phyloP scores from a whole-genome alignment of 148 eudicot species.

The Dianthus caryophyllus region DNA sequence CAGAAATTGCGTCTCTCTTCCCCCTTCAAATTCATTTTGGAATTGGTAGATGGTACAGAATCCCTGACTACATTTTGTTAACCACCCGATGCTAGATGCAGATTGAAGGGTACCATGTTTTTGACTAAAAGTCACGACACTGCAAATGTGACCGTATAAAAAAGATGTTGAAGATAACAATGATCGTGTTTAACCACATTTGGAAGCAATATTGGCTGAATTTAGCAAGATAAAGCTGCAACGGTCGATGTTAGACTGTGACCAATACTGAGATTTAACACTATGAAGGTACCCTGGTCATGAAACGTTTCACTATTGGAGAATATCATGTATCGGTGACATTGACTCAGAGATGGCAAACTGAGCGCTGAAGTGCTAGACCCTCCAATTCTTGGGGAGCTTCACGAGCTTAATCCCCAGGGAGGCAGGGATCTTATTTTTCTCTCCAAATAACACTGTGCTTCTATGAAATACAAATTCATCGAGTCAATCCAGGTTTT shows the following conservation, averaged over 20 bases:
- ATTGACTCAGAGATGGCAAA: too few species aligned
- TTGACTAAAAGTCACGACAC: neutral
- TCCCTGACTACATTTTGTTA: neutral
- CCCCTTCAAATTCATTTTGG: neutral
- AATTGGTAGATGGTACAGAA: neutral
- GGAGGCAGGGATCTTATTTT: neutral
- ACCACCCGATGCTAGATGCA: neutral
- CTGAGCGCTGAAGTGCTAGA: neutral
- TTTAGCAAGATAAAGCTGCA: too few species aligned
- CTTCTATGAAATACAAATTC: neutral
- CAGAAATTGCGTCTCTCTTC: too few species aligned
- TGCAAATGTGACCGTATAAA: too few species aligned
- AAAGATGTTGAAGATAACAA: too few species aligned
- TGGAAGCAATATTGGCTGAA: too few species aligned
- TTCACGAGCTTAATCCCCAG: neutral
- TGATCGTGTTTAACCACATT: too few species aligned
- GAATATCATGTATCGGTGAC: neutral
- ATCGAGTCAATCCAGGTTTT: neutral
- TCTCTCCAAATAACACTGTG: neutral
- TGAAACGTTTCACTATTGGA: neutral
- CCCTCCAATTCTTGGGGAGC: constrained; percentile 4
- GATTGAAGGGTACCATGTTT: neutral
- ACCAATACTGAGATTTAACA: too few species aligned
- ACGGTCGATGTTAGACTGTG: too few species aligned
- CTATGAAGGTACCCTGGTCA: too few species aligned